Conservation (phyloP, 202 grass and related monocot species). For the Digitaria exilis region DNA sequence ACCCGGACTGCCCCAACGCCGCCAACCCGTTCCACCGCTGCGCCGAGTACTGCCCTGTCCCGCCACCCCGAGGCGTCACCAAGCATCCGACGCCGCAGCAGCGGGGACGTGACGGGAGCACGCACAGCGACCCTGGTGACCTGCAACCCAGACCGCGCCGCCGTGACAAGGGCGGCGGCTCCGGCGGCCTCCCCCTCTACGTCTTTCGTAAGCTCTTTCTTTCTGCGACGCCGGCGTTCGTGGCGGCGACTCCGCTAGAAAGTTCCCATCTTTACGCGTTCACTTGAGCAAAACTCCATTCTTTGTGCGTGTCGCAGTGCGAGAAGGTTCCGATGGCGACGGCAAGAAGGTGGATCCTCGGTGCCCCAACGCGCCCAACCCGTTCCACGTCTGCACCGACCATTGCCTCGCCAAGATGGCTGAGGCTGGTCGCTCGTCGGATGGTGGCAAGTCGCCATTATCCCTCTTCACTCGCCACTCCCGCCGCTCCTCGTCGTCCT, state of each 20-base stretch:
- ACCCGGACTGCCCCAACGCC: slow-evolving; percentile 58
- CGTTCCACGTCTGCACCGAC: slow-evolving; percentile 82
- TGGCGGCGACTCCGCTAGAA: neutral
- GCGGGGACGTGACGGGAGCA: slow-evolving; percentile 30
- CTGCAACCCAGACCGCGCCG: slow-evolving; percentile 40
- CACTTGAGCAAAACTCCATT: neutral
- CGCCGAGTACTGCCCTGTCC: slow-evolving; percentile 58
- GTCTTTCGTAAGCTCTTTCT: slow-evolving; percentile 54
- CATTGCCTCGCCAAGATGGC: slow-evolving; percentile 62
- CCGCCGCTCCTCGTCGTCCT: slow-evolving; percentile 53
- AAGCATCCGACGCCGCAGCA: neutral
- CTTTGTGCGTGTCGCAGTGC: slow-evolving; percentile 39
- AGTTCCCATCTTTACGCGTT: neutral
- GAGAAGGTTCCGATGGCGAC: slow-evolving; percentile 50
- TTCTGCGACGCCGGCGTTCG: neutral
- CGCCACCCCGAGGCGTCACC: neutral
- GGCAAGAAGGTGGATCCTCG: slow-evolving; percentile 76
- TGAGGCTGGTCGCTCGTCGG: slow-evolving; percentile 37
- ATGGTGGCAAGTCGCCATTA: slow-evolving; percentile 52
- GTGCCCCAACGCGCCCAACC: slow-evolving; percentile 78
- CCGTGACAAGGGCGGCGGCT: slow-evolving; percentile 53
- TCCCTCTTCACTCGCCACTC: slow-evolving; percentile 72
- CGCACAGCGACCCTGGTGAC: slow-evolving; percentile 48
- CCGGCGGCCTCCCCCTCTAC: slow-evolving; percentile 75
- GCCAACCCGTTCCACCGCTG: slow-evolving; percentile 63